Evolutionary conservation across 1,284 basidiomycete species (phyloP).

Genomic region (Cryptococcus sp.): DNA sequence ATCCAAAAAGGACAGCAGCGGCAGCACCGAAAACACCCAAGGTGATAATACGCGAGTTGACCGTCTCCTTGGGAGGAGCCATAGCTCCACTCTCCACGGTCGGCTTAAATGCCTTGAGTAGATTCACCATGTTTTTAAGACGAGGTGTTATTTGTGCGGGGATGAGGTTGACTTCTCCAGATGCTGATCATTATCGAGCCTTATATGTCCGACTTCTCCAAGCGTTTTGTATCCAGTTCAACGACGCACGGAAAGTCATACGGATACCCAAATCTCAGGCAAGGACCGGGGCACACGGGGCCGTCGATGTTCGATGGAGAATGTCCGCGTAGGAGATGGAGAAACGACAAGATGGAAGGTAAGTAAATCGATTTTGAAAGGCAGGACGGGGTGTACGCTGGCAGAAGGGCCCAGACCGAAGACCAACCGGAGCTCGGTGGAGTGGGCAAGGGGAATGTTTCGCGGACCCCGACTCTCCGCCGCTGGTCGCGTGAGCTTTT

Average conservation of each 20-base stretch:
- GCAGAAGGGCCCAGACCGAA: too few relatives aligned
- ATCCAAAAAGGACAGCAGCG: slow-evolving; percentile 13
- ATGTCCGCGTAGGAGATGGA: background rate
- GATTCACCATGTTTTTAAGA: slow-evolving; percentile 11
- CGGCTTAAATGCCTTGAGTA: slow-evolving; percentile 9
- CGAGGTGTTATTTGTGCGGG: background rate
- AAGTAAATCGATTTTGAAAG: background rate
- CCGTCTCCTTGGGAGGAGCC: slow-evolving; percentile 12
- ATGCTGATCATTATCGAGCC: background rate
- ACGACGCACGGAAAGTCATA: too few relatives aligned
- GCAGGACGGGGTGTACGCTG: too few relatives aligned
- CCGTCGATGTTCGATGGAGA: background rate
- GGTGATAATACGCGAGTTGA: slow-evolving; percentile 8
- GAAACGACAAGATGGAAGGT: background rate
- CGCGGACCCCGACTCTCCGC: too few relatives aligned
- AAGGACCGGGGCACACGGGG: too few relatives aligned
- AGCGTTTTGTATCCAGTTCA: too few relatives aligned
- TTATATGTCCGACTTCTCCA: background rate
- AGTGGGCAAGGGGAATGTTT: too few relatives aligned
- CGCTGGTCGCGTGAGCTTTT: too few relatives aligned
- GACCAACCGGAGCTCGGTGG: too few relatives aligned
- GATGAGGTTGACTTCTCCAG: background rate
- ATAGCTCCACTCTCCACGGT: slow-evolving; percentile 1
- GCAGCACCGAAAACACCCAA: slow-evolving; percentile 10
- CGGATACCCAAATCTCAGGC: too few relatives aligned